A percentile compares a stretch with the other conserved stretches of the same genome.
Evolutionary conservation across 2,329 filamentous ascomycete species (phyloP).

Genomic region (Phialocephala subalpina): DNA sequence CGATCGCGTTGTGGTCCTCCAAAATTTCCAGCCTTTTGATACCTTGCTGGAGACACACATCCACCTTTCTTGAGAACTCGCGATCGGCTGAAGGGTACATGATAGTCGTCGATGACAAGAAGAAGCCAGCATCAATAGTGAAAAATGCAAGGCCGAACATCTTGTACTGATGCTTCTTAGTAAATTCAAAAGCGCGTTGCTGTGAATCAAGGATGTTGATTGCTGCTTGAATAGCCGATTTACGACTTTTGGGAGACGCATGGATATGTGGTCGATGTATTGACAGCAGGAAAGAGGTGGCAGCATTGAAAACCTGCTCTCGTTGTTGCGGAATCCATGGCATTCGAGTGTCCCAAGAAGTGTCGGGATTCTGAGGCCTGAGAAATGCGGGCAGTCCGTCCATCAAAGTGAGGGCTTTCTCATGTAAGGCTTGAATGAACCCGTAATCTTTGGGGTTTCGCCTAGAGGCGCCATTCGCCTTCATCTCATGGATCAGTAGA

Average conservation of each 20-base stretch:
- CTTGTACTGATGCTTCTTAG: conserved; percentile 19
- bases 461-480: conserved; percentile 14
- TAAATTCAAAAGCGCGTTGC: conserved; percentile 17
- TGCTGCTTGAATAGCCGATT: conserved; percentile 20
- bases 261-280: conserved; percentile 24
- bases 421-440: conserved; percentile 16
- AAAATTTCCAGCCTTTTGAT: conserved; percentile 10
- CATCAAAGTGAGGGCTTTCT: conserved; percentile 12
- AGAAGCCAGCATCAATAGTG: conserved; percentile 16
- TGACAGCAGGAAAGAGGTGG: conserved; percentile 20
- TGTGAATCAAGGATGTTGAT: conserved; percentile 23
- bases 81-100: conserved; percentile 13
- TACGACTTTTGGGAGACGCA: conserved; percentile 20
- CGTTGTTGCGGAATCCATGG: conserved; percentile 7
- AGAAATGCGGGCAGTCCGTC: conserved; percentile 7
- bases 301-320: background rate
- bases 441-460: conserved; percentile 23
- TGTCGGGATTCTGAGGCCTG: conserved; percentile 9
- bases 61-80: background rate
- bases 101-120: background rate
- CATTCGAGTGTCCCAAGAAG: background rate
- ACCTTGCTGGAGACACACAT: conserved; percentile 3
- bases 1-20: conserved; percentile 3
- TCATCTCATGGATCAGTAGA: conserved; percentile 20
- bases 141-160: conserved; percentile 22